Evolutionary conservation across 129 eudicot species (phyloP), one percentile per base, ranked within the genome.

Genomic region (Deinandra increscens): DNA sequence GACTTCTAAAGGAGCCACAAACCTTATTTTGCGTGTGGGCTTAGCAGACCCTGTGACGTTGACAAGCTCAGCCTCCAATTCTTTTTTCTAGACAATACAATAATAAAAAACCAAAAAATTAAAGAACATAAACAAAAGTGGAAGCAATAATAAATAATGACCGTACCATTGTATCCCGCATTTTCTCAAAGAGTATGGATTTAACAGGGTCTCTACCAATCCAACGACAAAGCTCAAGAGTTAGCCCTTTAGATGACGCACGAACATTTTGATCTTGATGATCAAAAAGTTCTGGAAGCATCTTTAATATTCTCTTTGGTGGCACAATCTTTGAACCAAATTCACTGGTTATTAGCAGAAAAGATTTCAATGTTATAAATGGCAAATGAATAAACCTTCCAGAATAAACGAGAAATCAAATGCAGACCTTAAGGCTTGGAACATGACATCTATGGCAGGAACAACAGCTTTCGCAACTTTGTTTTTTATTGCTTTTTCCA

Each of bases 191-290:
- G 77, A 94, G 73, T 61, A 94, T 94, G 15, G 99, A 94, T 60
- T 94, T 94, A 67, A 94, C 99, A 46, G 99, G 94, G 38, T 94
- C 99, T 71, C 86, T 94, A 42, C 99, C 97, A 69, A 94, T 90
- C 99, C 99, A 94, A 67, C 97, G 97, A 76, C 99, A 94, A 63
- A 94, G 92, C 78, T 94, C 99, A 71, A 94, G 87, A 15, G 99
- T 94, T 67, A 94, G 80, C 23, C 99, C 99, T 82, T 94, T 94
- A 7, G 99, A 87, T 39, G 97, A 94, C 62, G 99, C 97, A 69
- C 99, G 97, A 9, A 94, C 99, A 85, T 94, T 90, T 81, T 94
- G 97, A 76, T 94, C 99, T 84, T 85, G 99, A 78, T 94, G 99
- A 75, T 94, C 97, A 77, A 94, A 94, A 31, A 94, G 97, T 69